Conservation (phyloP, 176 grass and related monocot genomes). For the Eleusine indica region DNA sequence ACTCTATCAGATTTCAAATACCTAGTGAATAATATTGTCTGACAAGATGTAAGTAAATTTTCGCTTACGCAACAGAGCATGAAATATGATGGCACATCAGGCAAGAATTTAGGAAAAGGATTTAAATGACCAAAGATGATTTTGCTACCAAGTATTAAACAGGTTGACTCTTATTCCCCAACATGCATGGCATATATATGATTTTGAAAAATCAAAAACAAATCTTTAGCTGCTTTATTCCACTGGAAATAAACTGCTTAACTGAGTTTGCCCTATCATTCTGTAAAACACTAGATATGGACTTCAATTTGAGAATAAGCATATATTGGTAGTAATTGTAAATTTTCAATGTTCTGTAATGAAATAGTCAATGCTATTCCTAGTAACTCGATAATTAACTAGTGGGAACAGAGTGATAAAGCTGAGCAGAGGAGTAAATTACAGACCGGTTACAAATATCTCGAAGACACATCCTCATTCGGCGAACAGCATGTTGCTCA, state of each 20-base stretch:
- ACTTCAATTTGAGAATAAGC: neutral
- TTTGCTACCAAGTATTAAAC: neutral
- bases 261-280: conserved; percentile 25
- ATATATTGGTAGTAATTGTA: neutral
- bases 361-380: neutral
- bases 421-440: conserved; percentile 21
- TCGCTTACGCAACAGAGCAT: conserved; percentile 3
- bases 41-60: conserved; percentile 8
- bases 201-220: conserved; percentile 25
- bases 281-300: conserved; percentile 6
- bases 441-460: conserved; percentile 96
- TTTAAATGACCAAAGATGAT: neutral
- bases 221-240: conserved; percentile 13
- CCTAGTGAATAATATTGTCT: conserved; percentile 8
- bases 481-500: conserved; percentile 94
- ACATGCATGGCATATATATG: conserved; percentile 3
- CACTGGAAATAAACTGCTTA: conserved; percentile 13
- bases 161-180: neutral
- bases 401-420: conserved; percentile 16
- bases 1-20: conserved; percentile 25
- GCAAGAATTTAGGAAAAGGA: neutral
- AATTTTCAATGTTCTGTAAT: conserved; percentile 10
- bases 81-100: neutral
- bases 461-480: conserved; percentile 94
- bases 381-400: neutral